Conservation (phyloP, 495 filamentous ascomycete genomes). For the Pseudomonodictys pantanalensis region DNA sequence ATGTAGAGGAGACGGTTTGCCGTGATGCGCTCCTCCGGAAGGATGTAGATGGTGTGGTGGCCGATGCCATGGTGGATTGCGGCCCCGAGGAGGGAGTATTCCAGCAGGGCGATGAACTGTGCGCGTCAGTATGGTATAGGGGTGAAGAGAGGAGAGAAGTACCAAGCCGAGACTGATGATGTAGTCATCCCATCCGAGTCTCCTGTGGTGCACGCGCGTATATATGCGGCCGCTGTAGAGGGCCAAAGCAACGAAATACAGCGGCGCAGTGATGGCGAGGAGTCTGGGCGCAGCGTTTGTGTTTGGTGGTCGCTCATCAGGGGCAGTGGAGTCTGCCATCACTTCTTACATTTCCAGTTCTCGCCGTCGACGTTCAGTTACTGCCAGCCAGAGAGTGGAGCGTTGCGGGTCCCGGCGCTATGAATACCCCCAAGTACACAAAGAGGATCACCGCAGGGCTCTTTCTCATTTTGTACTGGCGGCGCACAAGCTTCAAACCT, state of each 20-base stretch:
- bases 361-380: neutral
- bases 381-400: too few relatives aligned
- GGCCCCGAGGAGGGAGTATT: conserved; percentile 25
- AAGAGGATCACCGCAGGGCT: too few relatives aligned
- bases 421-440: too few relatives aligned
- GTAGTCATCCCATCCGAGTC: conserved; percentile 30
- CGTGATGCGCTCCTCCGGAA: neutral
- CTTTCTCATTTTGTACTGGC: too few relatives aligned
- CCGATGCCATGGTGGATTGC: conserved; percentile 32
- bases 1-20: conserved; percentile 35
- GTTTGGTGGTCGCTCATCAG: conserved; percentile 8
- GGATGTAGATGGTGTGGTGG: conserved; percentile 36
- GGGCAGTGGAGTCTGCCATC: conserved; percentile 1
- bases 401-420: too few relatives aligned
- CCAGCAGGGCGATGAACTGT: conserved; percentile 8
- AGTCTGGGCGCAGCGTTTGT: conserved; percentile 13
- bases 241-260: conserved; percentile 12
- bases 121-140: neutral
- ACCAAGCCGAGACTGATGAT: conserved; percentile 13
- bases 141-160: neutral
- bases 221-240: conserved; percentile 12
- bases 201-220: conserved; percentile 10
- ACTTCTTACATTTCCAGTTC: too few relatives aligned
- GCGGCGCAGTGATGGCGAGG: conserved; percentile 12
- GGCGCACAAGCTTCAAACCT: too few relatives aligned